Percentiles rank a stretch among this genome's conserved stretches.
Evolutionary conservation across 352 stramenopile genomes (phyloP).

Genomic region (Saprolegnia parasitica): DNA sequence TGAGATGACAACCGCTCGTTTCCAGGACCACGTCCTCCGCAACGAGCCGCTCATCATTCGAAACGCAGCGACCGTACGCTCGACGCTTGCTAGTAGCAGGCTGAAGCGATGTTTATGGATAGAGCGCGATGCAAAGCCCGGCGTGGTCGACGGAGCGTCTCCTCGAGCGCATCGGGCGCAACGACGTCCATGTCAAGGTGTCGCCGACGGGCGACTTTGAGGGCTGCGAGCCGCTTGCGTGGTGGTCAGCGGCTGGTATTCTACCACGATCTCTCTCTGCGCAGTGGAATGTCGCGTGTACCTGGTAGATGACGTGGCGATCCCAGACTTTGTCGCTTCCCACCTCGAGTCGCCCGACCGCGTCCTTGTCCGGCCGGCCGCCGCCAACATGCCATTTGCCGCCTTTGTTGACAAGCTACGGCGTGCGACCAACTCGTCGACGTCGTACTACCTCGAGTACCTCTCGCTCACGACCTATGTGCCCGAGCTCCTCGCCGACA

Average conservation of each 20-base stretch:
- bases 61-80: constrained; percentile 2
- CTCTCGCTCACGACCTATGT: constrained; percentile 24
- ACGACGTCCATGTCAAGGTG: constrained; percentile 29
- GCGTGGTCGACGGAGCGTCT: constrained; percentile 25
- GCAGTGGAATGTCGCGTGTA: background rate
- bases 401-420: constrained; percentile 18
- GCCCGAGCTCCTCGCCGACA: constrained; percentile 16
- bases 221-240: constrained; percentile 27
- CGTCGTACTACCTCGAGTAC: constrained; percentile 31
- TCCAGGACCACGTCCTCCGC: constrained; percentile 18
- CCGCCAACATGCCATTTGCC: constrained; percentile 25
- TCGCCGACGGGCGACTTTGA: constrained; percentile 26
- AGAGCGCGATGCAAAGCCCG: background rate
- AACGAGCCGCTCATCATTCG: constrained; percentile 28
- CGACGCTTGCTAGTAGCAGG: background rate
- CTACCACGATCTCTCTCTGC: background rate
- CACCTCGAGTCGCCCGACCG: constrained; percentile 28
- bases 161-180: constrained; percentile 23
- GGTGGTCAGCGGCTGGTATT: constrained; percentile 20
- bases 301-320: background rate
- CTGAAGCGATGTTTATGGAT: background rate
- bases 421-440: background rate
- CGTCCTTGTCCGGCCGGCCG: constrained; percentile 27
- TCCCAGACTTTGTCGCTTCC: constrained; percentile 18
- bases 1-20: constrained; percentile 13